Conservation (phyloP, 176 grass and related monocot genomes). For the Luzula sylvatica region DNA sequence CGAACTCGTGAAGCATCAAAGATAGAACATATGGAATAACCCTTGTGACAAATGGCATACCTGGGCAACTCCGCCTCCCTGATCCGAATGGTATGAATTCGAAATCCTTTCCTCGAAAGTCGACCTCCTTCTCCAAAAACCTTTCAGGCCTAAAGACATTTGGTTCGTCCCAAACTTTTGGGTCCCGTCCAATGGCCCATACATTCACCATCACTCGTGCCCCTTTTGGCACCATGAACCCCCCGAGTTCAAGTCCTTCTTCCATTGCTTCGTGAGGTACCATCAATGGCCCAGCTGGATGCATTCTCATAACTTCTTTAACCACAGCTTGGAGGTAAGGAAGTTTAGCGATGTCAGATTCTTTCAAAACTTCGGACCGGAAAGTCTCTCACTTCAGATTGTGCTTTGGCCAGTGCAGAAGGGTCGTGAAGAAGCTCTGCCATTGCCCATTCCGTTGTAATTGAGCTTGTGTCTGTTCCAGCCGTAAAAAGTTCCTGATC, state of each 20-base stretch:
- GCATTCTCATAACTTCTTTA: constrained; percentile 54
- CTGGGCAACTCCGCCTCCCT: constrained; percentile 44
- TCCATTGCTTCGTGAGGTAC: constrained; percentile 40
- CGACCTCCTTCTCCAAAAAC: constrained; percentile 24
- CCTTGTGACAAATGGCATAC: constrained; percentile 32
- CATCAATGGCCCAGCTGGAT: constrained; percentile 43
- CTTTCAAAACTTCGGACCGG: constrained; percentile 11
- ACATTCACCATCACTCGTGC: constrained; percentile 29
- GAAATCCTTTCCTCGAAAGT: constrained; percentile 22
- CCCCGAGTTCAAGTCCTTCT: constrained; percentile 25
- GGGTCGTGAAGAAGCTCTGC: constrained; percentile 53
- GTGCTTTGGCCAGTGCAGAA: constrained; percentile 34
- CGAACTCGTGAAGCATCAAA: constrained; percentile 33
- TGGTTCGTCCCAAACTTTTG: constrained; percentile 23
- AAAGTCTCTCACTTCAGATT: constrained; percentile 31
- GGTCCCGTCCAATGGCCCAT: constrained; percentile 53
- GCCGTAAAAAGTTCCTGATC: constrained; percentile 25
- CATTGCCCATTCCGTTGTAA: constrained; percentile 60
- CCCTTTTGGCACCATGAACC: constrained; percentile 30
- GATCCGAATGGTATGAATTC: constrained; percentile 62
- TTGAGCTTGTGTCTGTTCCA: constrained; percentile 39
- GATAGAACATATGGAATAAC: constrained; percentile 35
- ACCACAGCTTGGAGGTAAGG: constrained; percentile 44
- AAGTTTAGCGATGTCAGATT: constrained; percentile 24
- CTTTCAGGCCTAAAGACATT: constrained; percentile 38